These are phyloP conservation scores for Fusarium chlamydosporum DNA, from an alignment of 2,329 filamentous ascomycete species.

Conservation along the genomic window DNA sequence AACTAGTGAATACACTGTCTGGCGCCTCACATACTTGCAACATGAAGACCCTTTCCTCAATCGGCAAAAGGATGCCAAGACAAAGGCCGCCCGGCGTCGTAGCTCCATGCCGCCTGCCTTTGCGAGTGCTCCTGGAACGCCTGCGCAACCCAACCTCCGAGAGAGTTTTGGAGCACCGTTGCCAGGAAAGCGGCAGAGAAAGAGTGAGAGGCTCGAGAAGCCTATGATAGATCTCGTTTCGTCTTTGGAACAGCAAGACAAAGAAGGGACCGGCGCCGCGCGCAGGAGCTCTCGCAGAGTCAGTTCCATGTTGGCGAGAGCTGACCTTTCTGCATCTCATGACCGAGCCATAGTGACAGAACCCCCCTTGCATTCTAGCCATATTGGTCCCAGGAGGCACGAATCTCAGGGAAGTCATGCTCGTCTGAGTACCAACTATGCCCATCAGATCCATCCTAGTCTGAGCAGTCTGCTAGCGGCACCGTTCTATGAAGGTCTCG, in stretches of 20 bases:
- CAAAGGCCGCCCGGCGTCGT: constrained; percentile 66
- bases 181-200: constrained; percentile 67
- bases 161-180: constrained; percentile 80
- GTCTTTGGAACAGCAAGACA: constrained; percentile 77
- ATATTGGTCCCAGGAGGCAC: constrained; percentile 69
- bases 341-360: constrained; percentile 86
- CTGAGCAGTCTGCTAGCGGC: constrained; percentile 76
- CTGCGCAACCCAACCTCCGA: constrained; percentile 76
- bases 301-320: constrained; percentile 90
- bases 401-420: constrained; percentile 74
- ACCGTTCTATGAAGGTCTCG: constrained; percentile 77
- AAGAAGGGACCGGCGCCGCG: constrained; percentile 65
- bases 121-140: constrained; percentile 82
- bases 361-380: constrained; percentile 60
- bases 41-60: constrained; percentile 71
- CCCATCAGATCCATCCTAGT: constrained; percentile 63
- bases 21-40: constrained; percentile 83
- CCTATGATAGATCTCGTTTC: constrained; percentile 75
- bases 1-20: constrained; percentile 83
- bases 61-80: constrained; percentile 62
- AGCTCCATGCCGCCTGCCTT: constrained; percentile 77
- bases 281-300: constrained; percentile 80
- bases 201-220: constrained; percentile 66
- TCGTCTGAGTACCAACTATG: constrained; percentile 60
- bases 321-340: constrained; percentile 87